Evolutionary conservation across 495 filamentous ascomycete genomes (phyloP), one percentile per base, ranked within the genome.

Genomic region (Baudoinia panamericana): DNA sequence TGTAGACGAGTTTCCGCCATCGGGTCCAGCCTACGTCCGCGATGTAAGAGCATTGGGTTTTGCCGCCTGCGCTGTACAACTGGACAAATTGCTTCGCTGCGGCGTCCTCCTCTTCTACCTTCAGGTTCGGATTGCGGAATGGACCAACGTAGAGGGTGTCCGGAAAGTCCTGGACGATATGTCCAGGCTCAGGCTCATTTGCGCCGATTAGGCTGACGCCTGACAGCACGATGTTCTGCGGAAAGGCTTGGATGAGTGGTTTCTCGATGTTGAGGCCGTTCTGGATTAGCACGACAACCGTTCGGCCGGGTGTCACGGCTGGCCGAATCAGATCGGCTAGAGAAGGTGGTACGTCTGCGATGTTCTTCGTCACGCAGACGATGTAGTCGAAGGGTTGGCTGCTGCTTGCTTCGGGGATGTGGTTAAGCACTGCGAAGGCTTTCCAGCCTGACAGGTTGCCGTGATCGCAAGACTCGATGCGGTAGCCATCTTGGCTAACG

Each of bases 201-300:
- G 66, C 57, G 29, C 66, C 64, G 34, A 69, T 71, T n/a, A 68
- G 56, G 11, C 58, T 61, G 15, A 80, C 63, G 4, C 71, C 68
- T 2, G 65, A 70, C 4, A 78, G 54, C 20, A 73, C 47, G 2
- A 64, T 54, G 38, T 71, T 79, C 0, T 42, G 13, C 0, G 73
- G 72, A 47, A 72, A 78, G 0, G 55, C 52, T 2, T 45, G 36
- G 23, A 69, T 44, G 11, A 78, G 45, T 0, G 73, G 75, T 3
- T 60, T 61, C 48, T 79, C 75, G 47, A 80, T 76, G 46, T 73
- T 71, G 10, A 80, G 59, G 1, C 75, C 76, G 45, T 79, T 80
- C 51, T 80, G 76, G 22, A 73, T 59, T 1, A 80, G 62, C 0
- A 74, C 59, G 29, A 79, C 69, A 4, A 58, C 56, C 1, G 74